These are phyloP conservation scores for Drechslerella coelobrocha DNA, from an alignment of 2,329 filamentous ascomycete species.

Conservation along the genomic window DNA sequence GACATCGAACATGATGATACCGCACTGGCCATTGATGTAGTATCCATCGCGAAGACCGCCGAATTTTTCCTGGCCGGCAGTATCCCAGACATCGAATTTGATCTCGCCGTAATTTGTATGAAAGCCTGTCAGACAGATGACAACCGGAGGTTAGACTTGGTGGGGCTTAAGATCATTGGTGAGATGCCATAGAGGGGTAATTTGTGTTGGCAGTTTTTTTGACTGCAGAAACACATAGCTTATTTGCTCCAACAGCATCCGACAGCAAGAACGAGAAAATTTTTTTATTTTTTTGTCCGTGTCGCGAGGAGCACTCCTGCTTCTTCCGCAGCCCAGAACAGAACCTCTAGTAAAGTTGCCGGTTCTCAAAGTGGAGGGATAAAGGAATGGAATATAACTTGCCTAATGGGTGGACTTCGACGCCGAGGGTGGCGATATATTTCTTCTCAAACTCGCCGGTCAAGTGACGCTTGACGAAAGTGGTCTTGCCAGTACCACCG, in stretches of 20 bases:
- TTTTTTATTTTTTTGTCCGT: no score
- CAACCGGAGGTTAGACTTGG: slow-evolving; percentile 46
- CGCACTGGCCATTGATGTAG: slow-evolving; percentile 99
- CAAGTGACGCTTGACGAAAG: slow-evolving; percentile 99
- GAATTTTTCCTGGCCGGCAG: slow-evolving; percentile 98
- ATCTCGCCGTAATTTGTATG: slow-evolving; percentile 82
- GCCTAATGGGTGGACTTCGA: slow-evolving; percentile 98
- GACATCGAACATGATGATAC: slow-evolving; percentile 99
- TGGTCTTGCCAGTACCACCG: slow-evolving; percentile 99
- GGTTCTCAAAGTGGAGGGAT: not conserved
- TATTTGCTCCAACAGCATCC: not conserved
- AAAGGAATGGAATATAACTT: slow-evolving; percentile 43
- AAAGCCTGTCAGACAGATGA: slow-evolving; percentile 57
- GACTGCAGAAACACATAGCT: slow-evolving; percentile 51
- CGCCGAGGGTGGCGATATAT: slow-evolving; percentile 99
- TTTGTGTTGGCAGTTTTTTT: slow-evolving; percentile 59
- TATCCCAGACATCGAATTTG: slow-evolving; percentile 99
- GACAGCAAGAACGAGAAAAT: slow-evolving; percentile 6
- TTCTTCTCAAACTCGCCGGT: slow-evolving; percentile 99
- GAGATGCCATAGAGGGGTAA: slow-evolving; percentile 46
- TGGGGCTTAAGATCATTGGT: slow-evolving; percentile 55
- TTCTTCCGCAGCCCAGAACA: no score
- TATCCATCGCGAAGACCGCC: slow-evolving; percentile 98
- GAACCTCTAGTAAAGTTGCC: no score
- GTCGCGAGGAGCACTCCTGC: slow-evolving; percentile 21